phyloP scores from a whole-genome alignment of 1,139 yeast genomes.

The Spathaspora sp. region DNA sequence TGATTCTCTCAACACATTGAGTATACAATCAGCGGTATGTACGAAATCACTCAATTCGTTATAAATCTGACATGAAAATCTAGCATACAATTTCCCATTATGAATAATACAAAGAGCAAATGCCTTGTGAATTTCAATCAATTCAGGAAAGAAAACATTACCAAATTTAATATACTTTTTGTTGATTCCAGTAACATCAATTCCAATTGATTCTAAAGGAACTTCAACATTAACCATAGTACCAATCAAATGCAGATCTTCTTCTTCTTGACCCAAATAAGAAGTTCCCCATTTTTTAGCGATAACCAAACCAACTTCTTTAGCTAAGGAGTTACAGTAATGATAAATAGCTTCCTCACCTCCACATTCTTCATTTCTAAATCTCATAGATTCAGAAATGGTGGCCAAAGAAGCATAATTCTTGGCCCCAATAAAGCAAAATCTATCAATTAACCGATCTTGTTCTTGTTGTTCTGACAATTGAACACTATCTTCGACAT shows the following conservation, averaged over 20 bases:
- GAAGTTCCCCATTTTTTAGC: slow-evolving; percentile 39
- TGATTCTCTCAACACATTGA: slow-evolving; percentile 15
- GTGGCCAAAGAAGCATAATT: slow-evolving; percentile 26
- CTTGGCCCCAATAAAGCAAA: slow-evolving; percentile 38
- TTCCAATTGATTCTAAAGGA: slow-evolving; percentile 25
- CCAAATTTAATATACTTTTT: slow-evolving; percentile 13
- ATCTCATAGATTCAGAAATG: slow-evolving; percentile 44
- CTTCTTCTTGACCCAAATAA: slow-evolving; percentile 26
- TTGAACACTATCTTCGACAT: slow-evolving; percentile 20
- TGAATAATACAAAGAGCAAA: slow-evolving; percentile 47
- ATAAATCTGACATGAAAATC: slow-evolving; percentile 63
- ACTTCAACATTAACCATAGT: slow-evolving; percentile 36
- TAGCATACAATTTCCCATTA: slow-evolving; percentile 41
- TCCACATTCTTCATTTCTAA: slow-evolving; percentile 57
- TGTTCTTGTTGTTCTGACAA: slow-evolving; percentile 23
- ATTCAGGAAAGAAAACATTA: slow-evolving; percentile 7
- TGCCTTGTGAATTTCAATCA: slow-evolving; percentile 30
- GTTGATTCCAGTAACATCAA: slow-evolving; percentile 14
- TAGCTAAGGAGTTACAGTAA: slow-evolving; percentile 49
- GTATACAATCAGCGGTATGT: slow-evolving; percentile 35
- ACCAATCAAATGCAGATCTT: slow-evolving; percentile 27
- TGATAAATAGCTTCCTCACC: slow-evolving; percentile 54
- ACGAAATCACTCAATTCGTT: slow-evolving; percentile 56
- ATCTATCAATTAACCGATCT: slow-evolving; percentile 38
- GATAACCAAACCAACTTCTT: slow-evolving; percentile 37